Evolutionary conservation across 768 basidiomycete genomes (phyloP), one percentile per base, ranked within the genome.

Genomic region (Jaapia argillacea): DNA sequence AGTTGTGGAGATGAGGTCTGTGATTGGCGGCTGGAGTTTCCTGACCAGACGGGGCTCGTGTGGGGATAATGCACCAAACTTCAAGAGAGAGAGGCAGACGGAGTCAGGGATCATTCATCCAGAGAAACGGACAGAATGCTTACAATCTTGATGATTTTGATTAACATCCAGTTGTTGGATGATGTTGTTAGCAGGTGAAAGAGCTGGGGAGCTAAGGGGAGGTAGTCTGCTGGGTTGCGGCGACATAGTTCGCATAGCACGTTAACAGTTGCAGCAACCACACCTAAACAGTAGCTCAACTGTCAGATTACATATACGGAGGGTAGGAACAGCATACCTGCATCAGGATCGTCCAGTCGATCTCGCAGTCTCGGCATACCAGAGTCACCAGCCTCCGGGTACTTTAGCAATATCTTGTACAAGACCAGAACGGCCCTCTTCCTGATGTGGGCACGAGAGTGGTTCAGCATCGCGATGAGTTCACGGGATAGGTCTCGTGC

Each of bases 101-200:
- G 47, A 37, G 3, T n/a, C n/a, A n/a, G n/a, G n/a, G n/a, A n/a
- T n/a, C n/a, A n/a, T n/a, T n/a, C n/a, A n/a, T n/a, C n/a, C n/a
- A n/a, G n/a, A n/a, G n/a, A n/a, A n/a, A n/a, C n/a, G 24, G 36
- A 16, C 3, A 27, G 23, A 18, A 35, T 45, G 55, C 73, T 54
- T 61, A 92, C 94, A 60, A 98, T 62, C 65, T 99, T 99, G 58
- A 98, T 81, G 43, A 98, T 84, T 65, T 99, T 99, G 62, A 99
- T 99, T 46, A 99, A 74, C 89, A 98, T 94, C 96, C 96, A 99
- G 54, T 99, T 99, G 61, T 99, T 98, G 6, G 87, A 85, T 7
- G 91, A 91, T 2, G 83, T 90, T 0, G 90, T 96, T 46, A 99
- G 67, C 7, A 98, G 72, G 54, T 87, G 89, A 61, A 98, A 99